Conservation (phyloP, 1,139 yeast genomes). For the Yamadazyma membranifaciens region DNA sequence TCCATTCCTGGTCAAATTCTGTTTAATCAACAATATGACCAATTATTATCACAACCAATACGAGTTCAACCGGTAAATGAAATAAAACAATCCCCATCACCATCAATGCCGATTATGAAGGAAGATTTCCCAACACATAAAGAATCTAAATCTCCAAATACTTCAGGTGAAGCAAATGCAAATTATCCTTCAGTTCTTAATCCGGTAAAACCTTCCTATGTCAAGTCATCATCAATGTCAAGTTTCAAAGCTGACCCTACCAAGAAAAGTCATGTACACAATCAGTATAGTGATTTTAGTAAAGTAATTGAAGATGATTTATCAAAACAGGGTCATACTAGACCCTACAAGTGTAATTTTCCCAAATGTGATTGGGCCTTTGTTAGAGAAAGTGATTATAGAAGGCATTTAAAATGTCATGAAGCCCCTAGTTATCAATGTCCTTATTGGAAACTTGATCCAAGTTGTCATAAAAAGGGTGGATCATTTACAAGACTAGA, state of each 20-base stretch:
- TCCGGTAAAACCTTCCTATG: neutral
- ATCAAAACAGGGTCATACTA: constrained; percentile 7
- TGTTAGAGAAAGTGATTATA: constrained; percentile 61
- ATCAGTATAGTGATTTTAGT: constrained; percentile 10
- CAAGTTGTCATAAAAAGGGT: constrained; percentile 70
- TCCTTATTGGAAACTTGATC: constrained; percentile 66
- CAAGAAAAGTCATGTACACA: constrained; percentile 8
- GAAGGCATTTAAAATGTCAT: constrained; percentile 66
- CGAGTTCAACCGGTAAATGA: neutral
- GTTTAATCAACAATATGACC: constrained; percentile 9
- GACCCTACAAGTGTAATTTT: constrained; percentile 46
- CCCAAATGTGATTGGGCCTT: constrained; percentile 67
- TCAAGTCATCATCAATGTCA: neutral
- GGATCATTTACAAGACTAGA: constrained; percentile 71
- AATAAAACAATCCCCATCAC: neutral
- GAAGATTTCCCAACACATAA: neutral
- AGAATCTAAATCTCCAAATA: neutral
- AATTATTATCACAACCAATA: constrained; percentile 7
- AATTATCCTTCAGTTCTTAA: neutral
- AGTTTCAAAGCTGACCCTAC: constrained; percentile 2
- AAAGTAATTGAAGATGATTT: constrained; percentile 8
- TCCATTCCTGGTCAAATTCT: neutral
- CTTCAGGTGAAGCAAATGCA: neutral
- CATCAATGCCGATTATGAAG: neutral
- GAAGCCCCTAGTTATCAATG: constrained; percentile 64